A percentile compares a stretch with the other conserved stretches of the same genome.
Conservation (phyloP, 2,329 filamentous ascomycete species). For the Cladophialophora immunda region DNA sequence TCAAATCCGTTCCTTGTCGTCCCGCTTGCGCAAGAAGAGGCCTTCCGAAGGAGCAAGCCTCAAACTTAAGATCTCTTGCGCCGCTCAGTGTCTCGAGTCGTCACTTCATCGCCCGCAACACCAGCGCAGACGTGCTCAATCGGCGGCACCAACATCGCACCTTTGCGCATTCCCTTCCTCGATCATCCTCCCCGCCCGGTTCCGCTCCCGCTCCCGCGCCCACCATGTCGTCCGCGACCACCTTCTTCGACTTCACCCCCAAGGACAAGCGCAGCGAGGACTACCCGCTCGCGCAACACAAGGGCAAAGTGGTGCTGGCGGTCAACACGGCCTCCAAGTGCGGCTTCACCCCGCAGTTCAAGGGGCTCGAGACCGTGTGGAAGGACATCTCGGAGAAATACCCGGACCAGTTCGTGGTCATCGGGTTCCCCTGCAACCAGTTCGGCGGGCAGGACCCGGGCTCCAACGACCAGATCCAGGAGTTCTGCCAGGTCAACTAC, state of each 20-base stretch:
- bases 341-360: slow-evolving; percentile 97
- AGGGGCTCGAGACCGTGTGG: slow-evolving; percentile 89
- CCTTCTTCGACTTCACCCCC: slow-evolving; percentile 85
- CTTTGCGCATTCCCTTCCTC: not conserved
- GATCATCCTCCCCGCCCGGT: not conserved
- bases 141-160: not conserved
- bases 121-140: not conserved
- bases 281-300: slow-evolving; percentile 74
- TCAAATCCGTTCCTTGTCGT: not conserved
- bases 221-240: slow-evolving; percentile 72
- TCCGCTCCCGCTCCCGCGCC: slow-evolving; percentile 8
- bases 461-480: slow-evolving; percentile 79
- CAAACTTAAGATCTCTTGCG: not conserved
- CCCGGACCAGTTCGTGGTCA: slow-evolving; percentile 80
- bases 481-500: slow-evolving; percentile 92
- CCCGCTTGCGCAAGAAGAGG: not conserved
- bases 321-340: slow-evolving; percentile 99
- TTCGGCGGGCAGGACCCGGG: slow-evolving; percentile 92
- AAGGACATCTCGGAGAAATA: slow-evolving; percentile 75
- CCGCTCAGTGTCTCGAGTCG: not conserved
- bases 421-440: slow-evolving; percentile 99
- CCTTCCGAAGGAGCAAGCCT: not conserved
- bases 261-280: slow-evolving; percentile 80
- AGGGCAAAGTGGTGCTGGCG: slow-evolving; percentile 92
- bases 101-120: not conserved